These are phyloP conservation scores for Solanum hybrid DNA, from an alignment of 305 asterid species.

Conservation along the genomic window DNA sequence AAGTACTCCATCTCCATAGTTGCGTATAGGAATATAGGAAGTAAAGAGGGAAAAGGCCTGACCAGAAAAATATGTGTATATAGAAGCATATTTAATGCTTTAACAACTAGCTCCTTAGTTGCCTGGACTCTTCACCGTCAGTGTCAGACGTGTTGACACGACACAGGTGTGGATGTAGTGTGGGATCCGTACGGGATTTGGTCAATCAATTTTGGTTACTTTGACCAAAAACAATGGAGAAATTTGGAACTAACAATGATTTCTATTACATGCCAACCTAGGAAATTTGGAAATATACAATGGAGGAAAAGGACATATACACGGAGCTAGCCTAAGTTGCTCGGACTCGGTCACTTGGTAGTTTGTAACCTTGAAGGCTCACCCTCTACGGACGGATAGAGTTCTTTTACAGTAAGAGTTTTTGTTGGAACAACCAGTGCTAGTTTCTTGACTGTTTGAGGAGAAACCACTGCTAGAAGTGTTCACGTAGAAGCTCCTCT, in stretches of 20 bases:
- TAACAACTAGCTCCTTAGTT: background rate
- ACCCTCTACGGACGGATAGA: background rate
- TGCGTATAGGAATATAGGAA: background rate
- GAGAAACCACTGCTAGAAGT: background rate
- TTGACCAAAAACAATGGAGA: background rate
- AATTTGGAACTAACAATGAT: background rate
- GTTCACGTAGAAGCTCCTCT: background rate
- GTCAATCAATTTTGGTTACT: background rate
- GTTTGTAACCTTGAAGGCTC: background rate
- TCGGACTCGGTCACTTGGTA: background rate
- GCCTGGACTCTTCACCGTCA: background rate
- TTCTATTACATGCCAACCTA: background rate
- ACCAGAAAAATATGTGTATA: background rate
- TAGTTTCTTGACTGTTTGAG: background rate
- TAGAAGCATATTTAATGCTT: background rate
- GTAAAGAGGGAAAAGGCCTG: background rate
- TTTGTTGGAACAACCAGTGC: background rate
- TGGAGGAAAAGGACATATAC: background rate
- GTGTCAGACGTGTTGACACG: background rate
- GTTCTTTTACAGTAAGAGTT: background rate
- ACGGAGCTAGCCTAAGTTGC: background rate
- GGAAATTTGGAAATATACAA: background rate
- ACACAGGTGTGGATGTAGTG: background rate
- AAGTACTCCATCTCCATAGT: background rate
- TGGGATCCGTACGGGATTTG: background rate